These are phyloP conservation scores for Stipa capillata DNA, from an alignment of 176 grass and related monocot species.

Conservation along the genomic window DNA sequence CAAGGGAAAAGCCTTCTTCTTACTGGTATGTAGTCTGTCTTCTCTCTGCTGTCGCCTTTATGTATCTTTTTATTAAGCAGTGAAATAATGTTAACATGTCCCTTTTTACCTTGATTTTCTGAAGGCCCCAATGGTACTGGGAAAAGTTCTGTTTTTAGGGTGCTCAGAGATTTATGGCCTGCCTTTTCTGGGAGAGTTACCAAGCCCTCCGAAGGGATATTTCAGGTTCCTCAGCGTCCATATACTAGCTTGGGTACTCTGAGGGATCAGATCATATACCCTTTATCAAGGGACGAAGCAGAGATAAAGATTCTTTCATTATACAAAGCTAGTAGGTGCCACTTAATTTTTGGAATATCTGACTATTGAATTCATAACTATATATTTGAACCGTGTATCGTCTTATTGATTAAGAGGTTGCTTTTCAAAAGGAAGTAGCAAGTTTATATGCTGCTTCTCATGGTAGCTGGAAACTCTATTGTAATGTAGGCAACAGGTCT, in stretches of 20 bases:
- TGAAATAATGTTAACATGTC: conserved; percentile 10
- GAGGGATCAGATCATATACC: conserved; percentile 95
- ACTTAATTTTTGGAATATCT: background rate
- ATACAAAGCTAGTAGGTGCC: conserved; percentile 35
- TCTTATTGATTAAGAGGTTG: background rate
- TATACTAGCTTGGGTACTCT: conserved; percentile 97
- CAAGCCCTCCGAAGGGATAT: conserved; percentile 66
- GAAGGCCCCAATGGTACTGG: conserved; percentile 96
- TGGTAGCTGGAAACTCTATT: background rate
- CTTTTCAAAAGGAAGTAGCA: background rate
- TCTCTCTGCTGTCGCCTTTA: background rate
- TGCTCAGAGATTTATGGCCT: conserved; percentile 84
- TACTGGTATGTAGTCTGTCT: conserved; percentile 49
- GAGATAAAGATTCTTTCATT: conserved; percentile 46
- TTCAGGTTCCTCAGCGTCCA: conserved; percentile 91
- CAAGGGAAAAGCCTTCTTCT: conserved; percentile 84
- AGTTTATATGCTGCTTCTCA: background rate
- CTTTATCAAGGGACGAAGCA: conserved; percentile 77
- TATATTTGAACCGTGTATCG: background rate
- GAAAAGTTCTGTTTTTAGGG: conserved; percentile 96
- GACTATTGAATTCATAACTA: background rate
- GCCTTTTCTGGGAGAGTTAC: conserved; percentile 68
- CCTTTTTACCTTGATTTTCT: conserved; percentile 10
- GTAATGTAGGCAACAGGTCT: conserved; percentile 37
- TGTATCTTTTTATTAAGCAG: conserved; percentile 12